A percentile compares a stretch with the other conserved stretches of the same genome.
phyloP scores from a whole-genome alignment of 2,329 filamentous ascomycete species.

The Fusarium guadeloupense region DNA sequence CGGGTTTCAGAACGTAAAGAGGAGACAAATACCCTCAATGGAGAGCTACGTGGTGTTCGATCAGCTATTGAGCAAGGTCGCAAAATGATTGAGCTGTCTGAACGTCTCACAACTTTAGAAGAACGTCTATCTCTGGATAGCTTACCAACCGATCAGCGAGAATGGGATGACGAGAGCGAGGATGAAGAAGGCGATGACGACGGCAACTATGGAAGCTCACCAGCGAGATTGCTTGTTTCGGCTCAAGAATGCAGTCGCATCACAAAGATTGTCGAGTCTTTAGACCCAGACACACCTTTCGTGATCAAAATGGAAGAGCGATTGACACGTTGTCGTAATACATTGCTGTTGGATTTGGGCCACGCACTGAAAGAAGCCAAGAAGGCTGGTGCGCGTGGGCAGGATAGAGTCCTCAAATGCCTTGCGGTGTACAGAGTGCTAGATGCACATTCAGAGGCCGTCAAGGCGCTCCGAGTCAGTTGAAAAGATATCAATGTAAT shows the following conservation, averaged over 20 bases:
- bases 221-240: slow-evolving; percentile 56
- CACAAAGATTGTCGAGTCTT: slow-evolving; percentile 52
- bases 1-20: slow-evolving; percentile 70
- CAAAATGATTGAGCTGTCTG: slow-evolving; percentile 73
- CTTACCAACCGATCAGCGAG: slow-evolving; percentile 39
- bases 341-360: slow-evolving; percentile 64
- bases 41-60: slow-evolving; percentile 73
- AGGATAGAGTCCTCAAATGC: slow-evolving; percentile 59
- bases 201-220: slow-evolving; percentile 55
- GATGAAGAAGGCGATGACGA: slow-evolving; percentile 49
- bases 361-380: slow-evolving; percentile 58
- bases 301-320: slow-evolving; percentile 63
- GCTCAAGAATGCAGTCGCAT: slow-evolving; percentile 58
- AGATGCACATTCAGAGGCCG: slow-evolving; percentile 61
- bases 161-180: slow-evolving; percentile 52
- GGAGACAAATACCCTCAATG: slow-evolving; percentile 70
- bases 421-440: slow-evolving; percentile 63
- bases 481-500: slow-evolving; percentile 40
- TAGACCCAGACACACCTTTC: slow-evolving; percentile 60
- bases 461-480: slow-evolving; percentile 58
- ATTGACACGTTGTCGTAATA: slow-evolving; percentile 63
- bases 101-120: slow-evolving; percentile 70
- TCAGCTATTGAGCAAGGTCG: slow-evolving; percentile 69
- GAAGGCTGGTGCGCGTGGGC: slow-evolving; percentile 54
- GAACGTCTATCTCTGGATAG: slow-evolving; percentile 66